phyloP scores from a whole-genome alignment of 129 eudicot species.

The Logfia minima region DNA sequence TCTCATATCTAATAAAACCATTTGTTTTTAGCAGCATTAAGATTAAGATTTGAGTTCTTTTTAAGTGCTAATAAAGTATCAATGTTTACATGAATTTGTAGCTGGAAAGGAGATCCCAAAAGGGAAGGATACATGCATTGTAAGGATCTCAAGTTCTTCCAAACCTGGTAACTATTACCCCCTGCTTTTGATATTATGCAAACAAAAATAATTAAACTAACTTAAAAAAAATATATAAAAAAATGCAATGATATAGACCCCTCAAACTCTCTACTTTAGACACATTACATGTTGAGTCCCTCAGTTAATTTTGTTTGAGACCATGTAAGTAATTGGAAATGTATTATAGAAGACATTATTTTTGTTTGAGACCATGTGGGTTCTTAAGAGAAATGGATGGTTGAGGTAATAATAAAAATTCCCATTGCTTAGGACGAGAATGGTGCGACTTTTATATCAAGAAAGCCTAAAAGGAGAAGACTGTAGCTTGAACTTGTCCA shows the following conservation, averaged over 20 bases:
- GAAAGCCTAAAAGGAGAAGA: neutral
- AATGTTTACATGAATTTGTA: conserved; percentile 9
- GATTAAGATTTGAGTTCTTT: conserved; percentile 9
- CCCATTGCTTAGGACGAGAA: neutral
- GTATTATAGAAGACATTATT: neutral
- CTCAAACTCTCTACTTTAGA: no score
- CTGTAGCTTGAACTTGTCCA: neutral
- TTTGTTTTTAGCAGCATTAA: neutral
- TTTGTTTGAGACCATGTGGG: neutral
- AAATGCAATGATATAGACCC: no score
- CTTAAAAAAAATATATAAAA: no score
- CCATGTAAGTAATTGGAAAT: no score
- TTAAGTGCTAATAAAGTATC: neutral
- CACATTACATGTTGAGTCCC: no score
- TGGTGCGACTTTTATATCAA: neutral
- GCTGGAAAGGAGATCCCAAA: conserved; percentile 4
- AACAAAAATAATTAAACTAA: neutral
- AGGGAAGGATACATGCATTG: neutral
- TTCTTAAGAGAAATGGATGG: neutral
- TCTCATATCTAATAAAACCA: neutral
- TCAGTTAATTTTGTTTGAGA: no score
- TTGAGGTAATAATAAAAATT: neutral
- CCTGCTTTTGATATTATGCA: neutral
- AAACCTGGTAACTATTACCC: neutral
- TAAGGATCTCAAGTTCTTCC: neutral